phyloP scores from a whole-genome alignment of 2,329 filamentous ascomycete genomes.

The Exophiala alcalophila region DNA sequence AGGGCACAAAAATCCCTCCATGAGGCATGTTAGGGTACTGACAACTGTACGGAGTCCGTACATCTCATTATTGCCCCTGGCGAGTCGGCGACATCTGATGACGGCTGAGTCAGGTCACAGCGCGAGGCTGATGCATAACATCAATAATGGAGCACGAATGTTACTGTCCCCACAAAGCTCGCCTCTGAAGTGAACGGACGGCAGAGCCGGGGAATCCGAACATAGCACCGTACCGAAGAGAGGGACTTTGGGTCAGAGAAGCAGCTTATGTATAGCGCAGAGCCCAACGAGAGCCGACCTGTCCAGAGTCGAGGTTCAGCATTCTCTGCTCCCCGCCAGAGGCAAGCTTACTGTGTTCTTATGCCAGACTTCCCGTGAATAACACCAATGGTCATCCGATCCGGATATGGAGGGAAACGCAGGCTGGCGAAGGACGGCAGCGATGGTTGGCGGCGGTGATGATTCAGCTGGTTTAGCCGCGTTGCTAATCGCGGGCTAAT shows the following conservation, averaged over 20 bases:
- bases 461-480: constrained; percentile 16
- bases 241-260: no score
- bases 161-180: no score
- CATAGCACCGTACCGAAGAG: background rate
- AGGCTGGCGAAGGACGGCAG: constrained; percentile 15
- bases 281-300: background rate
- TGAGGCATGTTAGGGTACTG: constrained; percentile 7
- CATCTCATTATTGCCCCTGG: background rate
- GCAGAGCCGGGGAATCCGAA: constrained; percentile 1
- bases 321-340: constrained; percentile 2
- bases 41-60: constrained; percentile 2
- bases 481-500: constrained; percentile 18
- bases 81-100: no score
- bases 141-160: no score
- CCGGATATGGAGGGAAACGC: constrained; percentile 14
- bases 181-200: no score
- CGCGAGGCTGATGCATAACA: constrained; percentile 11
- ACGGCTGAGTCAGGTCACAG: constrained; percentile 9
- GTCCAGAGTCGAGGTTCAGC: background rate
- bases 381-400: constrained; percentile 9
- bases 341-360: constrained; percentile 18
- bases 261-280: no score
- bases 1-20: constrained; percentile 27
- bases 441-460: constrained; percentile 15
- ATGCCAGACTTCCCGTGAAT: constrained; percentile 2